phyloP scores from a whole-genome alignment of 176 grass and related monocot species.

The Saccharum spontaneum region DNA sequence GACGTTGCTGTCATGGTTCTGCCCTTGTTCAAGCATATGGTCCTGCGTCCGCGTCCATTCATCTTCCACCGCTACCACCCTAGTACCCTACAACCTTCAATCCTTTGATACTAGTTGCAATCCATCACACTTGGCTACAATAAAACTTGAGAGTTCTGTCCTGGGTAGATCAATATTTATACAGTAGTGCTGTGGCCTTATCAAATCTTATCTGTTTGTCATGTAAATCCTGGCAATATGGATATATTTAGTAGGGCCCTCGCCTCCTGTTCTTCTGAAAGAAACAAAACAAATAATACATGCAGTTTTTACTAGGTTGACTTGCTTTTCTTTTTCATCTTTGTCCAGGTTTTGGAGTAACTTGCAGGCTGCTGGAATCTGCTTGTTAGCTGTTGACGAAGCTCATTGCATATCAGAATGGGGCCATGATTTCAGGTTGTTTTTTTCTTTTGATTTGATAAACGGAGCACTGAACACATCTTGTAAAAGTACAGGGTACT shows the following conservation, averaged over 20 bases:
- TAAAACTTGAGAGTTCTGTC: background rate
- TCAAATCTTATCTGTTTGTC: background rate
- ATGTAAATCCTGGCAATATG: background rate
- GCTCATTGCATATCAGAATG: conserved; percentile 98
- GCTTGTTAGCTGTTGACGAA: conserved; percentile 90
- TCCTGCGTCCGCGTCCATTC: background rate
- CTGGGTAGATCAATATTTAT: background rate
- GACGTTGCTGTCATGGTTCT: background rate
- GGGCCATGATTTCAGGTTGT: conserved; percentile 99
- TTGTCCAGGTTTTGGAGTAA: conserved; percentile 86
- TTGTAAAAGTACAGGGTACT: conserved; percentile 1
- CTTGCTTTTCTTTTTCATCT: background rate
- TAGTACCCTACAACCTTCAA: background rate
- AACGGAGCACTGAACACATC: background rate
- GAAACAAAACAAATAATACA: background rate
- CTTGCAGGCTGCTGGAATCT: conserved; percentile 66
- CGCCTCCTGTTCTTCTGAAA: background rate
- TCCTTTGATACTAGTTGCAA: background rate
- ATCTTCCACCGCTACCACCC: background rate
- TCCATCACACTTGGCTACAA: background rate
- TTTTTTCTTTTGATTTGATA: conserved; percentile 14
- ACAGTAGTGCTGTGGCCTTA: background rate
- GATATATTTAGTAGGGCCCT: background rate
- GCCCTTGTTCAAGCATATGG: background rate
- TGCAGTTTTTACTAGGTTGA: conserved; percentile 4